phyloP scores from a whole-genome alignment of 176 grass and related monocot species.

The Oryza coarctata region DNA sequence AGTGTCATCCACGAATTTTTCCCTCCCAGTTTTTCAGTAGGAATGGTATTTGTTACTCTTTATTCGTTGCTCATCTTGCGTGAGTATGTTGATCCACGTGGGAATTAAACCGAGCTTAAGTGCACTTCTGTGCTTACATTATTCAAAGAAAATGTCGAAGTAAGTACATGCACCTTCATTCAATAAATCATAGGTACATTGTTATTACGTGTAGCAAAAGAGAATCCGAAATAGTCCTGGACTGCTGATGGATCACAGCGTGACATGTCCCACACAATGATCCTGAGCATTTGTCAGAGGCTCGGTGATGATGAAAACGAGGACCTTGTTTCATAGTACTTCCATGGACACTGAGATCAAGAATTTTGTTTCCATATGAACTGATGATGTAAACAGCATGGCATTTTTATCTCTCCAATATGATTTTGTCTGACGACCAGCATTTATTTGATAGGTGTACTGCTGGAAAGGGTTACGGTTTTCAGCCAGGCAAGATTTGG shows the following conservation, averaged over 20 bases:
- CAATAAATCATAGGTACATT: background rate
- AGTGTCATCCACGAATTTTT: background rate
- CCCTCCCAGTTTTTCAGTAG: background rate
- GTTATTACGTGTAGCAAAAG: background rate
- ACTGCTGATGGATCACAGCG: background rate
- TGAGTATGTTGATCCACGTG: background rate
- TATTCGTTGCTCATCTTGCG: background rate
- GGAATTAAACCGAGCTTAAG: background rate
- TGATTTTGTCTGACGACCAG: constrained; percentile 11
- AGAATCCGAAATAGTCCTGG: background rate
- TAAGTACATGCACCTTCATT: background rate
- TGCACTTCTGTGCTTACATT: background rate
- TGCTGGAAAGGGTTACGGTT: constrained; percentile 96
- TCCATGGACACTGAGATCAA: background rate
- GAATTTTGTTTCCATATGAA: background rate
- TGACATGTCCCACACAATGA: background rate
- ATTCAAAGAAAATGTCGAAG: background rate
- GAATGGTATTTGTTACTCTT: background rate
- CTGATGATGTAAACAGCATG: background rate
- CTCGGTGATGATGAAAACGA: background rate
- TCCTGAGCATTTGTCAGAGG: background rate
- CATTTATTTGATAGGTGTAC: constrained; percentile 65
- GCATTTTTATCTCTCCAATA: constrained; percentile 9
- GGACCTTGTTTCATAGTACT: background rate
- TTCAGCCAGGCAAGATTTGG: constrained; percentile 83